Evolutionary conservation across 345 rosid genomes (phyloP), one percentile per base, ranked within the genome.

Genomic region (Acer saccharum): DNA sequence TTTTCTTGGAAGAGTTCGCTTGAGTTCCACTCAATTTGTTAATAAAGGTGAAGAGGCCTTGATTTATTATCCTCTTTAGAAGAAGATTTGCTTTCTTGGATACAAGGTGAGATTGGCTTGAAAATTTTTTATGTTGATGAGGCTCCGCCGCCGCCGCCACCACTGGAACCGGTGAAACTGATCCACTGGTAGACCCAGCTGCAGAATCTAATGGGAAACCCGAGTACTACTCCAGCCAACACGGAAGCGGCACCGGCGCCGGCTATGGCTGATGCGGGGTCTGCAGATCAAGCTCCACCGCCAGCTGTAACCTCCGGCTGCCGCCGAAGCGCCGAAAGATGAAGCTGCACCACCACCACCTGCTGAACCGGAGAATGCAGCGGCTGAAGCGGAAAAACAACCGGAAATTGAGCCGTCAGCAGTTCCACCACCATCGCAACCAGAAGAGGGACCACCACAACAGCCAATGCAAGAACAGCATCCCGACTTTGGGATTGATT

Each of bases 1-100:
- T 35, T 89, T 80, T 80, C 88, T 95, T 1, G 98, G 98, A 7
- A 83, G 97, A 78, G 81, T 93, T 23, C 79, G 85, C 72, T 75
- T 95, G 73, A 87, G 88, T 54, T 89, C 92, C 0, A 78, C 81
- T 27, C 98, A 93, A 88, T 95, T 93, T 43, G 98, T 91, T n/a
- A 81, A 76, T 52, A 87, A 87, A 79, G 98, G 98, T 8, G 98
- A 93, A 66, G 98, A 93, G 72, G 98, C 95, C 12, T 77, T 93
- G 71, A 91, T 95, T 60, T 93, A 92, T 74, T 95, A 90, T 74
- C 82, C 86, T 17, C 73, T 95, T 61, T 88, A 90, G 83, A 91
- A 77, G 84, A 95, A 93, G 85, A 80, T 74, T 55, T 83, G 82
- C 25, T 89, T n/a, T 82, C 80, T 78, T 92, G 85, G 86, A 85